These are phyloP conservation scores for Penicillium canescens DNA, from an alignment of 495 filamentous ascomycete species.

Conservation along the genomic window DNA sequence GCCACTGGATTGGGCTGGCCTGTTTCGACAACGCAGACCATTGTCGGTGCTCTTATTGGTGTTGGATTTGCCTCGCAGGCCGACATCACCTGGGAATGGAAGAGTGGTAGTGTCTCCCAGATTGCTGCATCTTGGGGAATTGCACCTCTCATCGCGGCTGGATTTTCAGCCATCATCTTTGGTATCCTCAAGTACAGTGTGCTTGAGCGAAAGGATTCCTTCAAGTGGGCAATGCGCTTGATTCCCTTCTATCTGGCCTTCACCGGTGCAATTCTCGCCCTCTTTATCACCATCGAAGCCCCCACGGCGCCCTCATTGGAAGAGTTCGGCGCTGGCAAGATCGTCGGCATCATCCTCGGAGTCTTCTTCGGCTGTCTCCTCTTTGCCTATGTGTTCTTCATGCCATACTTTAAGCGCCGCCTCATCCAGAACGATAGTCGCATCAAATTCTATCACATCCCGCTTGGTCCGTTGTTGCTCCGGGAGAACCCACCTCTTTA, in stretches of 20 bases:
- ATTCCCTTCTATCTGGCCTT: constrained; percentile 64
- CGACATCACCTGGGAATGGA: constrained; percentile 58
- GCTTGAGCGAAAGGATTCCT: constrained; percentile 56
- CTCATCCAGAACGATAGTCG: constrained; percentile 56
- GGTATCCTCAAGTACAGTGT: constrained; percentile 63
- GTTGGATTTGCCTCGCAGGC: constrained; percentile 62
- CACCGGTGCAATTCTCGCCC: constrained; percentile 60
- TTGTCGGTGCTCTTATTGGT: constrained; percentile 62
- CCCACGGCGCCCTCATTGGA: constrained; percentile 39
- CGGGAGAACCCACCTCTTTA: constrained; percentile 45
- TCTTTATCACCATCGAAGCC: constrained; percentile 57
- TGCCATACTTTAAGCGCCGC: constrained; percentile 62
- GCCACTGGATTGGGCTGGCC: constrained; percentile 57
- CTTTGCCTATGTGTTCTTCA: constrained; percentile 57
- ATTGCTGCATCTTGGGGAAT: constrained; percentile 64
- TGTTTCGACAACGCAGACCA: constrained; percentile 66
- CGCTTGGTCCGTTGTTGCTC: constrained; percentile 56
- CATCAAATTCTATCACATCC: constrained; percentile 57
- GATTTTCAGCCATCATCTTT: constrained; percentile 64
- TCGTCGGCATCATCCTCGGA: constrained; percentile 57
- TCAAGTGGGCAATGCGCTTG: constrained; percentile 55
- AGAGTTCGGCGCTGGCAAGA: constrained; percentile 49
- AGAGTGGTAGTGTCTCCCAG: constrained; percentile 51
- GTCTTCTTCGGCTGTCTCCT: constrained; percentile 55
- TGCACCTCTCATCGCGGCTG: constrained; percentile 58